Evolutionary conservation across 1,284 basidiomycete species (phyloP).

Genomic region (Exobasidium cylindrosporum): DNA sequence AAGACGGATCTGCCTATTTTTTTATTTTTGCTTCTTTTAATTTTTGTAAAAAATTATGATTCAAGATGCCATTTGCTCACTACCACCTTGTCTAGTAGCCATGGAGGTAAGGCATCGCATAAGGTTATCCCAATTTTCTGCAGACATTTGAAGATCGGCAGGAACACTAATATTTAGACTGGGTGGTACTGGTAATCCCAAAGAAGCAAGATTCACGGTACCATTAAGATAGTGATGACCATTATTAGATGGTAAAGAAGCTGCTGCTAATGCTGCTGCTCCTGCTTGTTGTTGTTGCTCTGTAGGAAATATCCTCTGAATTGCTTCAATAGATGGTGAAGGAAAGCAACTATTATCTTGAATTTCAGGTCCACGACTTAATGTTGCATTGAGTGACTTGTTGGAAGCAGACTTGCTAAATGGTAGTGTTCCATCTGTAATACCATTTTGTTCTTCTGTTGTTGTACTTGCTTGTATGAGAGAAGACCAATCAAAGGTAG

Average conservation of each 20-base stretch:
- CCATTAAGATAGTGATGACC: background rate
- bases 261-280: background rate
- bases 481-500: slow-evolving; percentile 8
- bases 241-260: background rate
- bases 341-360: background rate
- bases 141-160: slow-evolving; percentile 7
- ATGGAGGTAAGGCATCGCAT: slow-evolving; percentile 7
- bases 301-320: background rate
- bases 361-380: background rate
- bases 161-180: slow-evolving; percentile 2
- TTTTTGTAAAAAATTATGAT: background rate
- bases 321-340: background rate
- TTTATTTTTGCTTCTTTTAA: too few species aligned
- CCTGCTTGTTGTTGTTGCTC: background rate
- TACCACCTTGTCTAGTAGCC: background rate
- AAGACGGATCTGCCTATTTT: too few species aligned
- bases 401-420: background rate
- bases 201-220: slow-evolving; percentile 1
- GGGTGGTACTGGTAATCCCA: background rate
- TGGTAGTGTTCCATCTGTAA: background rate
- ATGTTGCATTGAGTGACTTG: background rate
- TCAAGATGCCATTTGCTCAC: background rate
- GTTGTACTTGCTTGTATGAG: background rate
- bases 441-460: background rate
- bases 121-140: slow-evolving; percentile 6